phyloP scores from a whole-genome alignment of 163 green algal species.

The Chlamydomonas reinhardtii region DNA sequence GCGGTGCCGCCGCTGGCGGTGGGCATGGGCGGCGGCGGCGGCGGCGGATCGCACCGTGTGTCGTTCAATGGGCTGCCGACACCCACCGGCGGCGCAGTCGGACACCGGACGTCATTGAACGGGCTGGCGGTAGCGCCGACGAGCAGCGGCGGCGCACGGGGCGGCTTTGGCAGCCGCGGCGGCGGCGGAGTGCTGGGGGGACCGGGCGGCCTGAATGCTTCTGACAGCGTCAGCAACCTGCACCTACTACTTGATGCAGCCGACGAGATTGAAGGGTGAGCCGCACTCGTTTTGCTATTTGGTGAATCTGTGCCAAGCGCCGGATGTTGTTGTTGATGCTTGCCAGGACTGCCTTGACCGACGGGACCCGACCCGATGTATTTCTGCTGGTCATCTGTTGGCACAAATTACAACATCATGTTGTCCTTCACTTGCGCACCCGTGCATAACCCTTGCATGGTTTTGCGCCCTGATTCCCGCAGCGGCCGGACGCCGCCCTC shows the following conservation, averaged over 20 bases:
- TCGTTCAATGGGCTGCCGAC: constrained; percentile 10
- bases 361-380: too few relatives aligned
- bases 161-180: too few relatives aligned
- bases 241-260: constrained; percentile 42
- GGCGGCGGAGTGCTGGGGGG: background rate
- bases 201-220: background rate
- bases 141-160: background rate
- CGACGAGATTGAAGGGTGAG: constrained; percentile 47
- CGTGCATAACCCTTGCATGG: too few relatives aligned
- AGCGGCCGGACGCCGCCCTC: background rate
- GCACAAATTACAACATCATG: too few relatives aligned
- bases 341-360: too few relatives aligned
- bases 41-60: background rate
- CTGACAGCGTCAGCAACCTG: constrained; percentile 34
- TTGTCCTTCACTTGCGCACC: too few relatives aligned
- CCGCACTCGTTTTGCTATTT: too few relatives aligned
- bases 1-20: background rate
- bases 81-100: background rate
- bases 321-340: too few relatives aligned
- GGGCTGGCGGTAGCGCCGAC: background rate
- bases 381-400: too few relatives aligned
- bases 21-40: too few relatives aligned
- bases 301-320: too few relatives aligned
- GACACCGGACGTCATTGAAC: background rate
- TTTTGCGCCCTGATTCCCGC: too few relatives aligned